Base-by-base conservation (phyloP, 768 basidiomycete genomes). In the Neoboletus subvelutipes region DNA sequence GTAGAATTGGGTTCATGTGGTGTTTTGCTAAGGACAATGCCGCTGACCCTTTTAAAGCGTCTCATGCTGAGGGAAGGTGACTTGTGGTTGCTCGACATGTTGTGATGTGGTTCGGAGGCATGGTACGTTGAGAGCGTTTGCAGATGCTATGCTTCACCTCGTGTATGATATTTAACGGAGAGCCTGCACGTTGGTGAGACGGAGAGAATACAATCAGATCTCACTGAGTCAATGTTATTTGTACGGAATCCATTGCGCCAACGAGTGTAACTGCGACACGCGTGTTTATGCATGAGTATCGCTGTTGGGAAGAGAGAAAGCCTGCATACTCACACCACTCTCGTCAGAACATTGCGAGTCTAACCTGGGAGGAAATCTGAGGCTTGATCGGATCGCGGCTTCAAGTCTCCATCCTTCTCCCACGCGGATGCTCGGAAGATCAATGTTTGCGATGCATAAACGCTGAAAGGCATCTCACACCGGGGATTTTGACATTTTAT, bases 381-480 rank as follows among this genome's bases (percentile, higher is more conserved):
- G n/a, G n/a, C n/a, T n/a, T n/a, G n/a, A n/a, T n/a, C n/a, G n/a
- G n/a, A n/a, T n/a, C n/a, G n/a, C n/a, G n/a, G n/a, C n/a, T n/a
- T n/a, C n/a, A n/a, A n/a, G n/a, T n/a, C n/a, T n/a, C n/a, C n/a
- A 31, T 31, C 42, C 2, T 36, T 26, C 8, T 51, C 22, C 52
- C 45, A 49, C 9, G 36, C 46, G 36, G 52, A 37, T 18, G 51
- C 55, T 4, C 55, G 43, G 24, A 64, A 47, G 11, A 11, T 31
- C 31, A 22, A 39, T 26, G 64, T 29, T 28, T 58, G 60, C 60
- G 29, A 42, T n/a, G 64, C n/a, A 61, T 40, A 65, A 33, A 24
- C 52, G 47, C 64, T 66, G 36, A n/a, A 46, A 47, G 3, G 5
- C 5, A 34, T 13, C 13, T n/a, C n/a, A n/a, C n/a, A n/a, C n/a